Evolutionary conservation across 2,329 filamentous ascomycete species (phyloP), one percentile per base, ranked within the genome.

Genomic region (Penicillium sp.): DNA sequence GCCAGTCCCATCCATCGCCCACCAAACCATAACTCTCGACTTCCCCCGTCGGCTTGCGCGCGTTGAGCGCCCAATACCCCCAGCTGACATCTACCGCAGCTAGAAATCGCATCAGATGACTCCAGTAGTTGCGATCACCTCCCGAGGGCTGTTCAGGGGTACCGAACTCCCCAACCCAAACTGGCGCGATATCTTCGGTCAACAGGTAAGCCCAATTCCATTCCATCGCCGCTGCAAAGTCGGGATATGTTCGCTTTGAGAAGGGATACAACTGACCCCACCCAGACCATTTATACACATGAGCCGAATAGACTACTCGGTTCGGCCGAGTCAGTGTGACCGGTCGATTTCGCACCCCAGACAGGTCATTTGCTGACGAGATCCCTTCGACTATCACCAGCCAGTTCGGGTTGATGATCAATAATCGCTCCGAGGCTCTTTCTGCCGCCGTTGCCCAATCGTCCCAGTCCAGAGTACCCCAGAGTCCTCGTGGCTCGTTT

Each of bases 61-160:
- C 83, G 71, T 89, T 89, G 60, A 89, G 67, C 14, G 86, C 86
- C 87, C 86, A 89, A 71, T 89, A 89, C 6, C 83, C 86, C 74
- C 86, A 87, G 62, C 88, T 86, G 9, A 83, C 83, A 62, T 87
- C 84, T 47, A 84, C 70, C 2, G 75, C 71, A 63, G 79, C 79
- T 54, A 89, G 75, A 68, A 81, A 87, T 27, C 76, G 77, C 74
- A 87, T 74, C 69, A 89, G 69, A 67, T 88, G 84, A 42, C 74
- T 71, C 86, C 86, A 89, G 73, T 89, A 89, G 63, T 86, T 85
- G 52, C 76, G 76, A 59, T 87, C 84, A 7, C 84, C 83, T 8
- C 78, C 72, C 32, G 77, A 78, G 1, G 84, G 84, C 5, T 69
- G 57, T 46, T 75, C 73, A 16, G 85, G 82, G 24, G 83, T 82